Evolutionary conservation across 2,329 filamentous ascomycete genomes (phyloP).

Genomic region (Xylariaceae sp.): DNA sequence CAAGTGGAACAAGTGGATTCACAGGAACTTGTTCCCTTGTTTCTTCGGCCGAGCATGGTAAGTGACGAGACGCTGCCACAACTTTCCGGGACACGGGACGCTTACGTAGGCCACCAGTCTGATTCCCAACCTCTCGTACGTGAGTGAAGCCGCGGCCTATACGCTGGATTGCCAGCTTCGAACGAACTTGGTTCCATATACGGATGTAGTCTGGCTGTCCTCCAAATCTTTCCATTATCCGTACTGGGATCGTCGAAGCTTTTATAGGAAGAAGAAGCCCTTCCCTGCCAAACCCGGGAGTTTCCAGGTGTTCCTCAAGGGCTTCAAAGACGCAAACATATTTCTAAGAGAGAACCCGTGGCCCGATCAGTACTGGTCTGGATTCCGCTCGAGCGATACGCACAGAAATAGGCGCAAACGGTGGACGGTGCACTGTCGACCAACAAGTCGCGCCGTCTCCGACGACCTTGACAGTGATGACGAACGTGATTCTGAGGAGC

Average conservation of each 20-base stretch:
- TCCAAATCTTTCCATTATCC: slow-evolving; percentile 98
- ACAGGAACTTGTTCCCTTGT: slow-evolving; percentile 93
- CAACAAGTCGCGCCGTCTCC: slow-evolving; percentile 39
- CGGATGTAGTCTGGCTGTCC: slow-evolving; percentile 86
- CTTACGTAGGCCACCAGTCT: slow-evolving; percentile 46
- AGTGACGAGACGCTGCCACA: slow-evolving; percentile 19
- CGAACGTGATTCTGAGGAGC: slow-evolving; percentile 33
- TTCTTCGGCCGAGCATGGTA: slow-evolving; percentile 90
- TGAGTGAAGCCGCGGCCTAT: slow-evolving; percentile 95
- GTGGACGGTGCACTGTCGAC: slow-evolving; percentile 81
- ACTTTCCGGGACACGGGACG: neutral
- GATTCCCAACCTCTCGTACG: slow-evolving; percentile 95
- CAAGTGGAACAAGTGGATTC: slow-evolving; percentile 99
- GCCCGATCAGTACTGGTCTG: slow-evolving; percentile 79
- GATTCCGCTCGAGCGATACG: slow-evolving; percentile 62
- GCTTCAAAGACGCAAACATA: slow-evolving; percentile 93
- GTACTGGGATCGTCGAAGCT: slow-evolving; percentile 89
- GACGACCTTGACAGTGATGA: slow-evolving; percentile 47
- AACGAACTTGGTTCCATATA: slow-evolving; percentile 92
- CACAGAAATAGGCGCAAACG: slow-evolving; percentile 62
- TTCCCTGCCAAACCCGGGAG: slow-evolving; percentile 88
- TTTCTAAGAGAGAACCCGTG: slow-evolving; percentile 94
- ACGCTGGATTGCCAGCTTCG: slow-evolving; percentile 85
- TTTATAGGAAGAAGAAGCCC: slow-evolving; percentile 79
- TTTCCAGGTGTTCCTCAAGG: slow-evolving; percentile 95